These are phyloP conservation scores for Skeletonema marinoi DNA, from an alignment of 108 stramenopile species.

Conservation along the genomic window DNA sequence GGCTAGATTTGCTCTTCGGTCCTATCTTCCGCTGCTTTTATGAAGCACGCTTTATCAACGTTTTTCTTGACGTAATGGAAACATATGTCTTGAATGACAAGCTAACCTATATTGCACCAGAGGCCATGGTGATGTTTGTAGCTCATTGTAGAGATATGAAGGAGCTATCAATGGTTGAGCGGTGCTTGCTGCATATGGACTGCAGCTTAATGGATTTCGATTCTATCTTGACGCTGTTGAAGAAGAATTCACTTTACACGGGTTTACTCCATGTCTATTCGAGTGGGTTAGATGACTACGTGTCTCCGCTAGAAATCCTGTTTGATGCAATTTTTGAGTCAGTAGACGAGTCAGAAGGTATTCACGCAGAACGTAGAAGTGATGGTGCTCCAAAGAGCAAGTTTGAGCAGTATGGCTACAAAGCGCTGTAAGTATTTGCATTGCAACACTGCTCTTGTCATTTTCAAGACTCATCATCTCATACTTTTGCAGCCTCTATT, in stretches of 20 bases:
- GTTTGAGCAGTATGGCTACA: conserved; percentile 70
- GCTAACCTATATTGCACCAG: conserved; percentile 84
- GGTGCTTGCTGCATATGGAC: conserved; percentile 91
- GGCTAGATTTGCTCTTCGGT: conserved; percentile 89
- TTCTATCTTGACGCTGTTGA: conserved; percentile 71
- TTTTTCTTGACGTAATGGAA: conserved; percentile 89
- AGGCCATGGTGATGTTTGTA: conserved; percentile 83
- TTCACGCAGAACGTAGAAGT: conserved; percentile 26
- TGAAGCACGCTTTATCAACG: conserved; percentile 57
- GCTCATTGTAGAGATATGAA: conserved; percentile 79
- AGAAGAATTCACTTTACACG: conserved; percentile 78
- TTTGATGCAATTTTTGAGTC: conserved; percentile 69
- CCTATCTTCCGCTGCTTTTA: conserved; percentile 84
- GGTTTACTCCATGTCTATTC: conserved; percentile 84
- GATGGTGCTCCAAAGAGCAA: conserved; percentile 53
- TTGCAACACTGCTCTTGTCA: background rate
- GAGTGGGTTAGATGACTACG: conserved; percentile 78
- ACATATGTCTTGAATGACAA: conserved; percentile 88
- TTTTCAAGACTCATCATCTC: conserved; percentile 10
- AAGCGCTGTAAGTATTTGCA: conserved; percentile 53
- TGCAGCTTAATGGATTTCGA: conserved; percentile 89
- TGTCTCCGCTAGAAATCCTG: conserved; percentile 75
- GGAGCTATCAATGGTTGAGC: conserved; percentile 83
- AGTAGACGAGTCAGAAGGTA: conserved; percentile 47
- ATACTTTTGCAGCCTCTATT: conserved; percentile 52